phyloP scores from a whole-genome alignment of 2,329 filamentous ascomycete species.

The Hypoxylon sp. region DNA sequence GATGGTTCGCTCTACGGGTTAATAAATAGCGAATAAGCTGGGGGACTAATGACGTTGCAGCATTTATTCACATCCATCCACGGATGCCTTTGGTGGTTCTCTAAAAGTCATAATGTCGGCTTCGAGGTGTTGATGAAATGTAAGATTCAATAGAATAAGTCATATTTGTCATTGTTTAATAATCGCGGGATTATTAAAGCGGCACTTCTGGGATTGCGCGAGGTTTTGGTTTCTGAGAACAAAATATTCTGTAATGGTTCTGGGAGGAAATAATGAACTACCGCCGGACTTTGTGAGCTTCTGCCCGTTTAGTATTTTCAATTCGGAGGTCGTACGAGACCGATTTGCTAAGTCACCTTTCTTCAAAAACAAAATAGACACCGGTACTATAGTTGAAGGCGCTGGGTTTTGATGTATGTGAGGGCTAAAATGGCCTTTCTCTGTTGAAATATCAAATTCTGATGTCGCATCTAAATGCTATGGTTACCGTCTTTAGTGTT shows the following conservation, averaged over 20 bases:
- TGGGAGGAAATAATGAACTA: too few species aligned
- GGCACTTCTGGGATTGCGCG: neutral
- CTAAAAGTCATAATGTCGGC: neutral
- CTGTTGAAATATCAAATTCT: neutral
- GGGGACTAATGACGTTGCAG: constrained; percentile 20
- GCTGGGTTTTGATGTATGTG: neutral
- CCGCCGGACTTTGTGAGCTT: too few species aligned
- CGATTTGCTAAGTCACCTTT: neutral
- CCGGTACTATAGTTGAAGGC: neutral
- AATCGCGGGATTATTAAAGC: neutral
- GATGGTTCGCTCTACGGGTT: constrained; percentile 38
- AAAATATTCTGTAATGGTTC: neutral
- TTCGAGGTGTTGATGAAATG: neutral
- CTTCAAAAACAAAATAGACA: neutral
- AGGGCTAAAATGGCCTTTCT: neutral
- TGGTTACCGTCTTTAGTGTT: neutral
- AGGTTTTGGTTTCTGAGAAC: neutral
- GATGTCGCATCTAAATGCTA: neutral
- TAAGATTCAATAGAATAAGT: neutral
- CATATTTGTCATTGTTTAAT: neutral
- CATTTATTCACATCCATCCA: neutral
- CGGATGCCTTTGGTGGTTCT: too few species aligned
- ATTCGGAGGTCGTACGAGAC: neutral
- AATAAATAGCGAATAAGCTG: constrained; percentile 36
- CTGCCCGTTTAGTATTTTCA: neutral